These are phyloP conservation scores for Arthrobotrys sinensis DNA, from an alignment of 2,329 filamentous ascomycete genomes.

Conservation along the genomic window DNA sequence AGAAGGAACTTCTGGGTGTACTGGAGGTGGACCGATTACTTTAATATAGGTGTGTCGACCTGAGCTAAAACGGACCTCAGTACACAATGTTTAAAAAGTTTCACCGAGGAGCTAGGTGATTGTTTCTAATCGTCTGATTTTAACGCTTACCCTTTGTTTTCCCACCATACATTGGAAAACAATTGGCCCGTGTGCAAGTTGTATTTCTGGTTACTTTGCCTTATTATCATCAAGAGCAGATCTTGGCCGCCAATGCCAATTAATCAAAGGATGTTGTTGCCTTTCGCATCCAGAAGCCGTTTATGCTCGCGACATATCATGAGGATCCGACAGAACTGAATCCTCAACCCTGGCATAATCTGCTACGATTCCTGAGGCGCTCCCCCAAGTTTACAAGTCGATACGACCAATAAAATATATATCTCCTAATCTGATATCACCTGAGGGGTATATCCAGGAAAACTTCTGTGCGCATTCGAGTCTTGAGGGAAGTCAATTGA, in stretches of 20 bases:
- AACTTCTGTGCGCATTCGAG: too few relatives aligned
- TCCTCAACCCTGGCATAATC: slow-evolving; percentile 30
- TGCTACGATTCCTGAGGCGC: slow-evolving; percentile 30
- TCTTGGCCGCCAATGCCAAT: slow-evolving; percentile 27
- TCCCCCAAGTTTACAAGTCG: slow-evolving; percentile 13
- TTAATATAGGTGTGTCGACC: slow-evolving; percentile 40
- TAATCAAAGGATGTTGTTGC: slow-evolving; percentile 53
- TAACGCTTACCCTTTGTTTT: slow-evolving; percentile 29
- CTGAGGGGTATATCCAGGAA: background rate
- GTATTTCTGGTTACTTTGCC: slow-evolving; percentile 50
- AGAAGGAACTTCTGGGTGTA: slow-evolving; percentile 41
- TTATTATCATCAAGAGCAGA: slow-evolving; percentile 42
- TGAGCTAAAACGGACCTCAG: background rate
- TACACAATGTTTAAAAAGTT: slow-evolving; percentile 19
- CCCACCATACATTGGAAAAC: slow-evolving; percentile 10
- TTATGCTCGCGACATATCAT: slow-evolving; percentile 23
- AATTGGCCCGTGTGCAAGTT: slow-evolving; percentile 26
- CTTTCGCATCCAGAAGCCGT: slow-evolving; percentile 55
- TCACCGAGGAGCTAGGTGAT: slow-evolving; percentile 6
- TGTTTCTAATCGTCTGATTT: slow-evolving; percentile 53
- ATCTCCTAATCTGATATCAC: background rate
- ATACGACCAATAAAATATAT: slow-evolving; percentile 3
- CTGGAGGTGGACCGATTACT: slow-evolving; percentile 31
- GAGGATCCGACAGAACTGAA: slow-evolving; percentile 45
- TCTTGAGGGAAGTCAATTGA: background rate